These are phyloP conservation scores for Vigna hirtella DNA, from an alignment of 306 rosid species.

Conservation along the genomic window DNA sequence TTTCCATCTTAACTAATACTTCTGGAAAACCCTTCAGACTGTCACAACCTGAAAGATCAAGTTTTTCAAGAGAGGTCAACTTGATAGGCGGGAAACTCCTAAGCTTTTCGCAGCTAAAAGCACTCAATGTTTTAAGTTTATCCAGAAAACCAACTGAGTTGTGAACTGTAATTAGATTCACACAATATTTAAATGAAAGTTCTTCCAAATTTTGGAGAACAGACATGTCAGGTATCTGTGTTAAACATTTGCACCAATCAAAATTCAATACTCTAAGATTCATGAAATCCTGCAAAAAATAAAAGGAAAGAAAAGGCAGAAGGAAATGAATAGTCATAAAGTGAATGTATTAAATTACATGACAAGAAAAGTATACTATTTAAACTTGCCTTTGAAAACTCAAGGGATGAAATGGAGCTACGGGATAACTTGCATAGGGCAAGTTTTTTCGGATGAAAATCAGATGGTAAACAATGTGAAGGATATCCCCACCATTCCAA, in stretches of 20 bases:
- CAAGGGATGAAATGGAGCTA: not conserved
- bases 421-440: no score
- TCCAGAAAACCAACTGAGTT: not conserved
- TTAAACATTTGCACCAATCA: not conserved
- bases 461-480: no score
- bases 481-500: no score
- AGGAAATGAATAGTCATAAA: no score
- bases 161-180: not conserved
- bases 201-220: not conserved
- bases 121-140: not conserved
- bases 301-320: no score
- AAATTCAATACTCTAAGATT: not conserved
- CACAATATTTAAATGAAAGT: no score
- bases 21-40: not conserved
- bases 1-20: no score
- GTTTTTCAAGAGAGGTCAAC: not conserved
- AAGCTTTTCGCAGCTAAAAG: not conserved
- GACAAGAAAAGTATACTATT: no score
- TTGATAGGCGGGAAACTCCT: not conserved
- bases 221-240: not conserved
- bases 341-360: no score
- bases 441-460: no score
- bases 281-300: not conserved
- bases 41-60: not conserved
- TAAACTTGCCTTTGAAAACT: not conserved